phyloP scores from a whole-genome alignment of 2,329 filamentous ascomycete species.

The Nectriaceae sp. region DNA sequence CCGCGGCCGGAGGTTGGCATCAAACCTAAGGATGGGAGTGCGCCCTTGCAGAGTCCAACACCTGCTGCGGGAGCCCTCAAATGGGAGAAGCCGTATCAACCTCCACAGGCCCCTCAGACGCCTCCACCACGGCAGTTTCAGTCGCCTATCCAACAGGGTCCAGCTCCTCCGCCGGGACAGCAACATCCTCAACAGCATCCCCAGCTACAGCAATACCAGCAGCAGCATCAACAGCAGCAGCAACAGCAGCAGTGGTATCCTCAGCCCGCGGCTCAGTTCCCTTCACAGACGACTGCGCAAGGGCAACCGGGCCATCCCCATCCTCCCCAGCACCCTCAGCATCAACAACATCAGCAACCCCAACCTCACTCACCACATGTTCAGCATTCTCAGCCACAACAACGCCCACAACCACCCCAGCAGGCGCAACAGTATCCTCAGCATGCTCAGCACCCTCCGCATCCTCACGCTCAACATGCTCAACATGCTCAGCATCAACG shows the following conservation, averaged over 20 bases:
- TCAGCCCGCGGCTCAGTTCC: conserved; percentile 20
- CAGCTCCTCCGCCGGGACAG: conserved; percentile 18
- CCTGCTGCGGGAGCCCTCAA: conserved; percentile 34
- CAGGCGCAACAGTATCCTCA: conserved; percentile 17
- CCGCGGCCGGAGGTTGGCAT: conserved; percentile 35
- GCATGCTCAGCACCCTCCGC: conserved; percentile 12
- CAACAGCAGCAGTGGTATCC: conserved; percentile 9
- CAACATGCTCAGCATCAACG: conserved; percentile 18
- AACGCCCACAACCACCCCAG: conserved; percentile 21
- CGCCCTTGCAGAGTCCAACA: conserved; percentile 21
- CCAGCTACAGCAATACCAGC: conserved; percentile 17
- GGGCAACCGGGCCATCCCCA: conserved; percentile 4
- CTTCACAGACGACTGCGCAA: conserved; percentile 20
- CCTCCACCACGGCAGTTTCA: conserved; percentile 28
- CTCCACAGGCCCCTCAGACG: conserved; percentile 28
- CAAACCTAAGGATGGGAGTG: conserved; percentile 32
- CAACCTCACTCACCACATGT: conserved; percentile 22
- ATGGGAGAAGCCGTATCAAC: conserved; percentile 46
- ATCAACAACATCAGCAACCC: conserved; percentile 19
- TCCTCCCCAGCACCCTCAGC: conserved; percentile 13
- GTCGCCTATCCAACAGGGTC: conserved; percentile 22
- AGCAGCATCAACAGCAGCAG: conserved; percentile 8
- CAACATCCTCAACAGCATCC: conserved; percentile 18
- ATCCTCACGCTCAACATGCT: conserved; percentile 12
- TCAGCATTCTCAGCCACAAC: conserved; percentile 25